Evolutionary conservation across 2,329 filamentous ascomycete species (phyloP), one percentile per base, ranked within the genome.

Genomic region (Coniochaeta hoffmannii): DNA sequence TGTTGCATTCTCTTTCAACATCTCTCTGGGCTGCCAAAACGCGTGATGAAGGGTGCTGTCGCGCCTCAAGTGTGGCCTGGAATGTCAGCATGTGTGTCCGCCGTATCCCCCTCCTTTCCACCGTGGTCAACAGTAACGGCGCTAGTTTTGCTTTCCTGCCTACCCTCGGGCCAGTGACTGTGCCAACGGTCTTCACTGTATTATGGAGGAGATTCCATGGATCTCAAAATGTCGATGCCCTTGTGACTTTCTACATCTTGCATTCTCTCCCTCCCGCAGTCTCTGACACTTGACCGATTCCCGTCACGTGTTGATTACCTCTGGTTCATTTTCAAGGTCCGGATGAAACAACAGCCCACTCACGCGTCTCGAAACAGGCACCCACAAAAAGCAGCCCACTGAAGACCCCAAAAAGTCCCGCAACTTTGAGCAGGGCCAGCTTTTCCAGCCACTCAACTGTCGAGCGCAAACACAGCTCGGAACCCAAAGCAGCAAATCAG

Each of bases 401-500:
- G 24, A 28, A 46, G n/a, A 12, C 41, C 41, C 34, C 34, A 36
- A 8, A 28, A 44, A 44, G 6, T 46, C 22, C 41, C 26, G 41
- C 19, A 28, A 46, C 6, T 4, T 17, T 32, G 49, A 17, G 49
- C 32, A 15, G 41, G 30, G 34, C 49, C 58, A 49, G 58, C 57
- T 52, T 60, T 57, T 59, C 54, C 59, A 63, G 59, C 66, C 65
- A 68, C 63, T 67, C 65, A 68, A 49, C 60, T 53, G 55, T 51
- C 59, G 61, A 64, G 63, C 65, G 63, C 64, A 64, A 61, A 59
- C n/a, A 38, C 31, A 41, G 22, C 24, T 53, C 49, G 49, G 44
- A 50, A 57, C 55, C 36, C n/a, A n/a, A 26, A n/a, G 52, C 58
- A 60, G 60, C 77, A 80, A 80, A 80, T 80, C 78, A 81, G 73